Evolutionary conservation across 345 rosid species (phyloP), one percentile per base, ranked within the genome.

Genomic region (Microcos paniculata): DNA sequence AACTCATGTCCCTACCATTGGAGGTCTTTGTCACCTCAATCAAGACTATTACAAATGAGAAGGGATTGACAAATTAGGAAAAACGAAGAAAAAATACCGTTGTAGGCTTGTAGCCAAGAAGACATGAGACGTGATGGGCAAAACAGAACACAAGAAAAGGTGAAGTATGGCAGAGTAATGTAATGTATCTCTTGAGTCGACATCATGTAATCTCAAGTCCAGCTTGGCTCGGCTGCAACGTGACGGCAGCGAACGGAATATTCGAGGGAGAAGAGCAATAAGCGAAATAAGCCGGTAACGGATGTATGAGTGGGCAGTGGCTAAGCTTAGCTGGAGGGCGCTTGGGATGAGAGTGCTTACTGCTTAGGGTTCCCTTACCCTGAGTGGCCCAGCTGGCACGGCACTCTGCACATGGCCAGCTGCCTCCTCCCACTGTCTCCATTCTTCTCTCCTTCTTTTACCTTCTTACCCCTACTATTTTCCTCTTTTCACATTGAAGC

Each of bases 361-460:
- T 31, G 79, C 81, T 68, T 76, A 48, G 82, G 82, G 73, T 79
- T 79, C 80, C 24, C 40, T 35, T 35, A 4, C 40, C 40, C 82
- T 73, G 77, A 73, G 68, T 23, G 82, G 73, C 82, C 80, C 82
- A 63, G 80, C 80, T 82, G 85, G 85, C 77, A 70, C 79, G 79
- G 71, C 85, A 70, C 75, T 69, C 78, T 51, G 56, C 82, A 73
- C 85, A 55, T 79, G 80, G 82, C 82, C 79, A 76, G 79, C 78
- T 79, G 73, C 79, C 72, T 16, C 73, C 63, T 15, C 62, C 40
- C 46, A 4, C 40, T 11, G 3, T 12, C 21, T 14, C 26, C 35
- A 9, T 13, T 1, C 30, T 14, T 30, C 49, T 21, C 26, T 18
- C 53, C 3, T 18, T 19, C 19, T 24, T 13, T 62, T 9, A 26